These are phyloP conservation scores for Sarocladium brachiariae DNA, from an alignment of 2,329 filamentous ascomycete genomes.

Conservation along the genomic window DNA sequence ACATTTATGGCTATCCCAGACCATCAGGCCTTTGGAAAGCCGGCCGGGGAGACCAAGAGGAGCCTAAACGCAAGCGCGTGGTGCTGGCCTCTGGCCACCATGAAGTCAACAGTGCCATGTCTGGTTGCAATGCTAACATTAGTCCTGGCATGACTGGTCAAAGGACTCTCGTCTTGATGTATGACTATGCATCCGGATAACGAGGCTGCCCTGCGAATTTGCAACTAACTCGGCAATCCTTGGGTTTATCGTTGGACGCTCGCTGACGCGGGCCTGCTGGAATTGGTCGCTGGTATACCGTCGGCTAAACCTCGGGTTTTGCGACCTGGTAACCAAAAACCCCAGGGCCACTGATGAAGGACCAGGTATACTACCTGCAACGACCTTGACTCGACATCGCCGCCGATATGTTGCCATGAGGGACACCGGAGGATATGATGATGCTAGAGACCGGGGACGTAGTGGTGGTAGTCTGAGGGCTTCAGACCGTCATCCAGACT, in stretches of 20 bases:
- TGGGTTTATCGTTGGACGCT: neutral
- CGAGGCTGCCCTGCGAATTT: too few species aligned
- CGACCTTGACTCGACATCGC: constrained; percentile 21
- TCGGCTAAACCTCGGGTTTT: neutral
- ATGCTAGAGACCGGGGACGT: constrained; percentile 30
- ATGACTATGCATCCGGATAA: too few species aligned
- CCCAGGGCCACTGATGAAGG: neutral
- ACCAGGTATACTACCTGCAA: neutral
- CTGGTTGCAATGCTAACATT: too few species aligned
- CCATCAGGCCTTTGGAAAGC: neutral
- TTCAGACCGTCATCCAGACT: constrained; percentile 25
- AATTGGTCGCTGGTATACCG: neutral
- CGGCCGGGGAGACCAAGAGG: neutral
- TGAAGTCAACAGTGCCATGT: neutral
- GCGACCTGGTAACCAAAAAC: neutral
- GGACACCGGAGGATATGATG: constrained; percentile 30
- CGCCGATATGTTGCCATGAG: constrained; percentile 35
- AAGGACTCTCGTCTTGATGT: too few species aligned
- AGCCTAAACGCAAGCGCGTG: neutral
- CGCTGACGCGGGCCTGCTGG: neutral
- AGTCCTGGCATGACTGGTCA: too few species aligned
- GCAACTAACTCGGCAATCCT: too few species aligned
- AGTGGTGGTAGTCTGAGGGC: constrained; percentile 26
- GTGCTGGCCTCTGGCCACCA: neutral
- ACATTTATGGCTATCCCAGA: too few species aligned